These are phyloP conservation scores for Ochetophila trinervis DNA, from an alignment of 306 rosid genomes.

Conservation along the genomic window DNA sequence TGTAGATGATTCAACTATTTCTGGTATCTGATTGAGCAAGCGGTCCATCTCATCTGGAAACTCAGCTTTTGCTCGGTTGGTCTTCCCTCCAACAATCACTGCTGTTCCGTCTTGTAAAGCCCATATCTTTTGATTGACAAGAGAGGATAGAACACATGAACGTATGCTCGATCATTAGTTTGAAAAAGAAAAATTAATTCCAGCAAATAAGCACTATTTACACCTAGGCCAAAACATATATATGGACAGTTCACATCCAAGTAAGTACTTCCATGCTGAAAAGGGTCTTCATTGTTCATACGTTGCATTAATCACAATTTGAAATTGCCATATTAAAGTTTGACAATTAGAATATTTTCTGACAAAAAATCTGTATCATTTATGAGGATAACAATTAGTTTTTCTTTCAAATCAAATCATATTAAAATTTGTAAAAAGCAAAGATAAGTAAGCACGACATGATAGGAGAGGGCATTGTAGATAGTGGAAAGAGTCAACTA, in stretches of 20 bases:
- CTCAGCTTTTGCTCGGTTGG: slow-evolving; percentile 80
- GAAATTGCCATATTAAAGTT: no score
- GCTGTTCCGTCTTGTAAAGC: slow-evolving; percentile 89
- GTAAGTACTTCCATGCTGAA: no score
- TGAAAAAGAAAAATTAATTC: slow-evolving; percentile 2
- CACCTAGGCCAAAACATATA: neutral
- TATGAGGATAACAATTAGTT: no score
- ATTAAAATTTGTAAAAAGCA: no score
- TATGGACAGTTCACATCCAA: no score
- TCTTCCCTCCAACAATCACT: slow-evolving; percentile 79
- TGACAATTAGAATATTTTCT: no score
- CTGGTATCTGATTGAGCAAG: slow-evolving; percentile 80
- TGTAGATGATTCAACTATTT: slow-evolving; percentile 56
- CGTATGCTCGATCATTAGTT: no score
- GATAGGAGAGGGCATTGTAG: neutral
- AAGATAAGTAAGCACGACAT: no score
- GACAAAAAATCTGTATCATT: no score
- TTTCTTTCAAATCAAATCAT: no score
- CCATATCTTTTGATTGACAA: slow-evolving; percentile 68
- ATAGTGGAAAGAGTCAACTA: neutral
- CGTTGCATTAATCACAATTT: no score
- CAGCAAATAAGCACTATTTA: neutral
- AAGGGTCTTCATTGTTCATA: no score
- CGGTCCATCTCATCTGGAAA: slow-evolving; percentile 79
- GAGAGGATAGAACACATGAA: slow-evolving; percentile 11